A percentile compares a stretch with the other conserved stretches of the same genome.
Evolutionary conservation across 768 basidiomycete species (phyloP).

Genomic region (Boletellus sp.): DNA sequence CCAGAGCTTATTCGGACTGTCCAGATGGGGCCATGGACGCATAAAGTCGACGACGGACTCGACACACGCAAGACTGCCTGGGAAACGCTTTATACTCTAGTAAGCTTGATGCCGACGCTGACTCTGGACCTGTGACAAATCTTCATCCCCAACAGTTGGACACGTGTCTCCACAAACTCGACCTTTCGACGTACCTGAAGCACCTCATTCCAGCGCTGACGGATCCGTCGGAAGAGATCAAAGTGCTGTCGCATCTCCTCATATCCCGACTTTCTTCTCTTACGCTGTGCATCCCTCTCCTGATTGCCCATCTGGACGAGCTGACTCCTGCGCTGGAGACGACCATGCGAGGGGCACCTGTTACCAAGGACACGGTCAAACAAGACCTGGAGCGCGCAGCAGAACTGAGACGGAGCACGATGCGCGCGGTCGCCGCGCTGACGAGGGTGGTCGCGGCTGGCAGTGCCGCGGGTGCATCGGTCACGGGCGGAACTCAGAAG

Average conservation of each 20-base stretch:
- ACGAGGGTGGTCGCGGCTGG: constrained; percentile 65
- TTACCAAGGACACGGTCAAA: constrained; percentile 95
- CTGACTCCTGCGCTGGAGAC: constrained; percentile 79
- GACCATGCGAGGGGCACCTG: constrained; percentile 84
- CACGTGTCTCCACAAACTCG: constrained; percentile 85
- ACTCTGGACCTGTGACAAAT: background rate
- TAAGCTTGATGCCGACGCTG: constrained; percentile 36
- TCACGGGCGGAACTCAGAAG: constrained; percentile 33
- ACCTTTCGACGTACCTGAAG: constrained; percentile 79
- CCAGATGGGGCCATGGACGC: constrained; percentile 96
- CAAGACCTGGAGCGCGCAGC: constrained; percentile 84
- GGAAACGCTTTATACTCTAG: constrained; percentile 94
- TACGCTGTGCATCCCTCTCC: constrained; percentile 34
- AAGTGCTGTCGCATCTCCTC: constrained; percentile 94
- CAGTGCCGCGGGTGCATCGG: constrained; percentile 41
- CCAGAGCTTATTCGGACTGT: constrained; percentile 81
- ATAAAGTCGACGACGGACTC: constrained; percentile 94
- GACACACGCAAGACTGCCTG: constrained; percentile 96
- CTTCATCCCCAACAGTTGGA: constrained; percentile 56
- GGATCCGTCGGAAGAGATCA: constrained; percentile 95
- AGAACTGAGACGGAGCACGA: constrained; percentile 86
- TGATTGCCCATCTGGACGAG: constrained; percentile 73
- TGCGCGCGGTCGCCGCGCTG: constrained; percentile 83
- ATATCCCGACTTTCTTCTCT: constrained; percentile 87
- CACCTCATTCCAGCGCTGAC: constrained; percentile 78